These are phyloP conservation scores for Crithidia bombi DNA, from an alignment of 208 protist species.

Conservation along the genomic window DNA sequence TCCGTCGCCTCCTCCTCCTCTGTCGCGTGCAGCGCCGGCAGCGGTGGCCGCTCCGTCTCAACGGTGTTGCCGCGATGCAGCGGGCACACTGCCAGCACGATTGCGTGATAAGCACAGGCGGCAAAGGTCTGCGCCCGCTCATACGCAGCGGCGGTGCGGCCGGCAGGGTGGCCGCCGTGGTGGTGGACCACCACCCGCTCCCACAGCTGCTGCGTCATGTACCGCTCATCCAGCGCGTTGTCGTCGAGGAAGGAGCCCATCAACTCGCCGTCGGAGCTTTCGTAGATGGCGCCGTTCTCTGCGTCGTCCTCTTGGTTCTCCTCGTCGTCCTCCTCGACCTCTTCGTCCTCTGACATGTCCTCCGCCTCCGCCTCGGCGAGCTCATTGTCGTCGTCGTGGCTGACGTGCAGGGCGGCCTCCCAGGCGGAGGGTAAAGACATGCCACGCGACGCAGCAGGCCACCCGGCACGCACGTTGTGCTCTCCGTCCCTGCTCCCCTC, in stretches of 20 bases:
- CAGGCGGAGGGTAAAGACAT: no score
- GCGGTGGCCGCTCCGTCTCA: conserved; percentile 34
- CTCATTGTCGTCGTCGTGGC: no score
- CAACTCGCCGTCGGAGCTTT: conserved; percentile 1
- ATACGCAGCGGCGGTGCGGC: background rate
- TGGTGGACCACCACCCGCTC: conserved; percentile 2
- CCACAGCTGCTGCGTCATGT: conserved; percentile 6
- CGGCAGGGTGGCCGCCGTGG: background rate
- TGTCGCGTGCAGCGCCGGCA: conserved; percentile 35
- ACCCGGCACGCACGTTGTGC: no score
- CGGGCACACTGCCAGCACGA: conserved; percentile 29
- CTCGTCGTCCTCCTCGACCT: conserved; percentile 25
- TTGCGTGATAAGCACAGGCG: conserved; percentile 37
- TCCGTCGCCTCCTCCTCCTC: conserved; percentile 28
- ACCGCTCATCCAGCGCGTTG: conserved; percentile 6
- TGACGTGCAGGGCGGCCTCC: no score
- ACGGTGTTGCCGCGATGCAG: conserved; percentile 20
- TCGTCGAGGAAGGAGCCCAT: conserved; percentile 17
- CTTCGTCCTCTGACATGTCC: conserved; percentile 19
- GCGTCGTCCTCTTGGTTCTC: conserved; percentile 9
- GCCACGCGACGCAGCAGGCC: no score
- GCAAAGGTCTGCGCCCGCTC: conserved; percentile 35
- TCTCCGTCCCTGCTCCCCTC: no score
- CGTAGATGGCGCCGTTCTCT: background rate
- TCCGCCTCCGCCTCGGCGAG: conserved; percentile 4